Conservation (phyloP, 2,329 filamentous ascomycete genomes). For the Colletotrichum musicola region DNA sequence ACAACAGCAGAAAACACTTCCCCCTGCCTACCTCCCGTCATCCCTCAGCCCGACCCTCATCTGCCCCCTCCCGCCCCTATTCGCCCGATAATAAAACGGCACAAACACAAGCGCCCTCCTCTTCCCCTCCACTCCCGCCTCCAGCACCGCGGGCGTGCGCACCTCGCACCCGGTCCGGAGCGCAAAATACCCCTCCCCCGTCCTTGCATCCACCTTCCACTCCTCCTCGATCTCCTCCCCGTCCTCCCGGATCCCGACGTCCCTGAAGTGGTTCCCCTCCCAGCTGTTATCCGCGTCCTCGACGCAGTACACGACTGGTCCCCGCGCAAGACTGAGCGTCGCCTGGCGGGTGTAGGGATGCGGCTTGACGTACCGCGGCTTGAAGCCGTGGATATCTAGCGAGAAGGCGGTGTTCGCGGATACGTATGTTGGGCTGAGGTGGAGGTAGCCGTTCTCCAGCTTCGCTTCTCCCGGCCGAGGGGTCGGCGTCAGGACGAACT, state of each 20-base stretch:
- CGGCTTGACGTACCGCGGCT: conserved; percentile 62
- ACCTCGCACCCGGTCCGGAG: conserved; percentile 42
- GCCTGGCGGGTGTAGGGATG: conserved; percentile 69
- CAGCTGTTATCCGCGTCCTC: conserved; percentile 70
- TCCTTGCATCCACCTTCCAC: conserved; percentile 39
- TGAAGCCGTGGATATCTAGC: conserved; percentile 59
- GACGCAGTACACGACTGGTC: conserved; percentile 71
- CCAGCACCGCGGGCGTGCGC: conserved; percentile 39
- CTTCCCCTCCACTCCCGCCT: conserved; percentile 35
- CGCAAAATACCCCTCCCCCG: conserved; percentile 46
- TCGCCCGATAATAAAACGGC: conserved; percentile 68
- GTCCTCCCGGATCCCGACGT: conserved; percentile 46
- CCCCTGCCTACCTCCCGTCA: conserved; percentile 12
- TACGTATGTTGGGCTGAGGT: conserved; percentile 56
- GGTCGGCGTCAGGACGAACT: conserved; percentile 51
- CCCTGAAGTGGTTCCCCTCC: conserved; percentile 68
- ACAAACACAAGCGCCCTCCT: conserved; percentile 59
- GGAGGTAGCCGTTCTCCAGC: conserved; percentile 63
- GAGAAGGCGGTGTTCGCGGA: conserved; percentile 55
- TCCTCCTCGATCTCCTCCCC: conserved; percentile 40
- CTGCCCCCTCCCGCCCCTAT: conserved; percentile 65
- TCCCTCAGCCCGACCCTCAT: conserved; percentile 61
- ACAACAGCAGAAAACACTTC: too few relatives aligned
- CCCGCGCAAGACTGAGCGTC: conserved; percentile 66
- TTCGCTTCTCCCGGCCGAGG: conserved; percentile 46